Conservation (phyloP, 2,329 filamentous ascomycete genomes). For the Trichophaea hybrida region DNA sequence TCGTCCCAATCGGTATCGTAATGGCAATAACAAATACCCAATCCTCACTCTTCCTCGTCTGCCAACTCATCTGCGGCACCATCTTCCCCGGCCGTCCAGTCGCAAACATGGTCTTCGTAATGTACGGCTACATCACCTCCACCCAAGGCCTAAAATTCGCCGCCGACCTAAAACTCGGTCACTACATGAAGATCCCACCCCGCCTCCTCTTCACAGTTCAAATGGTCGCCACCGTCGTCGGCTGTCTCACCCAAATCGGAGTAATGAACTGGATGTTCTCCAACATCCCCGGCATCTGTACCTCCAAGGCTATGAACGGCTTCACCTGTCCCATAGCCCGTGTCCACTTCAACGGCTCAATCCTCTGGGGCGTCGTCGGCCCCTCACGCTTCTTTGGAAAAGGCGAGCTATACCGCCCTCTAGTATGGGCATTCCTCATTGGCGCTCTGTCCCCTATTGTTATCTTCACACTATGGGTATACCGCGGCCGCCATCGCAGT, state of each 20-base stretch:
- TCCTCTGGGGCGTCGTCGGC: constrained; percentile 79
- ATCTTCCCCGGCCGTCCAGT: constrained; percentile 74
- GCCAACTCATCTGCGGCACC: constrained; percentile 68
- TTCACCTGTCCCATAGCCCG: constrained; percentile 78
- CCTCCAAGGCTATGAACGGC: constrained; percentile 62
- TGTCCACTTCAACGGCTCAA: constrained; percentile 80
- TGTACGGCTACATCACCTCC: constrained; percentile 78
- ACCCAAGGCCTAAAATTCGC: constrained; percentile 83
- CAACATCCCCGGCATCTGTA: constrained; percentile 64
- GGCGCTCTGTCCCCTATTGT: constrained; percentile 60
- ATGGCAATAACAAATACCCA: constrained; percentile 89
- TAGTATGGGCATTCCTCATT: constrained; percentile 70
- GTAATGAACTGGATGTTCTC: constrained; percentile 84
- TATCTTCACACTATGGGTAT: constrained; percentile 43
- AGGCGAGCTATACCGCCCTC: constrained; percentile 55
- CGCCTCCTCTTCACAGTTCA: constrained; percentile 67
- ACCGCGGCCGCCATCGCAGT: neutral
- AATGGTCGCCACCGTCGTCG: constrained; percentile 59
- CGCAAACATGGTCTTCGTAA: constrained; percentile 87
- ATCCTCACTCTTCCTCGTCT: constrained; percentile 72
- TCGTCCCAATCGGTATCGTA: constrained; percentile 82
- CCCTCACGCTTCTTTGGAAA: constrained; percentile 69
- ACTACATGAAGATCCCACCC: constrained; percentile 78
- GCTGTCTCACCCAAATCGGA: constrained; percentile 64
- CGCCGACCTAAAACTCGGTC: constrained; percentile 71